These are phyloP conservation scores for Dillenia turbinata DNA, from an alignment of 164 flowering plant genomes.

Conservation along the genomic window DNA sequence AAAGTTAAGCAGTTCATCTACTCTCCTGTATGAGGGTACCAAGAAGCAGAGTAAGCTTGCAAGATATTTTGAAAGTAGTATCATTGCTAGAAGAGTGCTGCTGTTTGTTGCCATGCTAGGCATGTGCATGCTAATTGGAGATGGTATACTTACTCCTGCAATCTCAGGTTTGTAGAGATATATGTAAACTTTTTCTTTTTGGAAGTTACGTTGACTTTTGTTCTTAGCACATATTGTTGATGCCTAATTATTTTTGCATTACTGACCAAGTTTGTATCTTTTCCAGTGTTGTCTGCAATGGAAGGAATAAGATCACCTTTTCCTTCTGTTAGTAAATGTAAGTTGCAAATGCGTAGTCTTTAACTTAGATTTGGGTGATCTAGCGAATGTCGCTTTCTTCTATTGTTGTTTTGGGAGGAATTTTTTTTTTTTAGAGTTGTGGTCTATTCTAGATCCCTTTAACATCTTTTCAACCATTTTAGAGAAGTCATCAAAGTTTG, in stretches of 20 bases:
- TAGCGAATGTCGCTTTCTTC: no score
- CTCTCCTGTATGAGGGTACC: conserved; percentile 16
- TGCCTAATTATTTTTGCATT: no score
- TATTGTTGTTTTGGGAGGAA: no score
- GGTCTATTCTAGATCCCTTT: no score
- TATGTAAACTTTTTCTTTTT: neutral
- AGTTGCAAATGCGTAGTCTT: conserved; percentile 16
- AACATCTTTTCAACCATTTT: no score
- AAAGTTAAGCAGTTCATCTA: conserved; percentile 17
- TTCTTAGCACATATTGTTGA: no score
- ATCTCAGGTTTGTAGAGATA: conserved; percentile 56
- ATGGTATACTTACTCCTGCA: conserved; percentile 89
- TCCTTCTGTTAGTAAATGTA: conserved; percentile 62
- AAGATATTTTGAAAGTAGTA: conserved; percentile 50
- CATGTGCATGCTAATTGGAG: conserved; percentile 89
- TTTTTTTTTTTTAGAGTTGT: no score
- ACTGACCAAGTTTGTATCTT: conserved; percentile 1
- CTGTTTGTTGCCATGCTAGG: conserved; percentile 80
- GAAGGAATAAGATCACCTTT: conserved; percentile 73
- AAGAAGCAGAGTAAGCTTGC: conserved; percentile 37
- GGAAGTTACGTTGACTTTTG: neutral
- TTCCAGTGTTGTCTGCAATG: conserved; percentile 80
- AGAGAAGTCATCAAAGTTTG: no score
- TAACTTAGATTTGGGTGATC: neutral
- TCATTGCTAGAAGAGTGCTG: conserved; percentile 64